A percentile compares a stretch with the other conserved stretches of the same genome.
Evolutionary conservation across 2,329 filamentous ascomycete species (phyloP).

Genomic region (Fusarium cyanostomum): DNA sequence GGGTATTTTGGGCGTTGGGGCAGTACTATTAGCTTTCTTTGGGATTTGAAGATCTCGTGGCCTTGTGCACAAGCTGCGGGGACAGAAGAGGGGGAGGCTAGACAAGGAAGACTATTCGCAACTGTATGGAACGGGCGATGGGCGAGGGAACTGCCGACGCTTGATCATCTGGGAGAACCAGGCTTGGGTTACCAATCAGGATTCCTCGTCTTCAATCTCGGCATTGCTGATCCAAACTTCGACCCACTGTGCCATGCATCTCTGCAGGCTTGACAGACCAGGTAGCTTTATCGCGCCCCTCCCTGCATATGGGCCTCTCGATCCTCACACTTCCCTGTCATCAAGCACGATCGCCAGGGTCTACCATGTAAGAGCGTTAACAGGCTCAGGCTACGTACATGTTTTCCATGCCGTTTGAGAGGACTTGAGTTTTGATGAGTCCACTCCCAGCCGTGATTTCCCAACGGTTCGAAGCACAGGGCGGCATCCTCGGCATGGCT

Average conservation of each 20-base stretch:
- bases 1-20: slow-evolving; percentile 12
- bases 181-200: background rate
- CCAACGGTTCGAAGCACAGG: too few species aligned
- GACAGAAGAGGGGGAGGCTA: background rate
- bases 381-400: too few species aligned
- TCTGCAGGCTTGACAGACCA: background rate
- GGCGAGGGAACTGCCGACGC: background rate
- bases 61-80: background rate
- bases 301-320: slow-evolving; percentile 18
- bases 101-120: background rate
- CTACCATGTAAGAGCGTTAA: too few species aligned
- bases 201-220: background rate
- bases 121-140: background rate
- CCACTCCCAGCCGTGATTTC: too few species aligned
- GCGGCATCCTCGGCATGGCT: too few species aligned
- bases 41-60: background rate
- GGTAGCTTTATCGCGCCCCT: background rate
- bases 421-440: too few species aligned
- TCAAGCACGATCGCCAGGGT: slow-evolving; percentile 26
- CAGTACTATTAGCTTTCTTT: slow-evolving; percentile 7
- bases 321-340: slow-evolving; percentile 32
- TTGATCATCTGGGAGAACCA: background rate
- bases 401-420: too few species aligned
- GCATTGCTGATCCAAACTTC: slow-evolving; percentile 1
- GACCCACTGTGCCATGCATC: background rate